phyloP scores from a whole-genome alignment of 208 protist species.

The Leishmania amazonensis region DNA sequence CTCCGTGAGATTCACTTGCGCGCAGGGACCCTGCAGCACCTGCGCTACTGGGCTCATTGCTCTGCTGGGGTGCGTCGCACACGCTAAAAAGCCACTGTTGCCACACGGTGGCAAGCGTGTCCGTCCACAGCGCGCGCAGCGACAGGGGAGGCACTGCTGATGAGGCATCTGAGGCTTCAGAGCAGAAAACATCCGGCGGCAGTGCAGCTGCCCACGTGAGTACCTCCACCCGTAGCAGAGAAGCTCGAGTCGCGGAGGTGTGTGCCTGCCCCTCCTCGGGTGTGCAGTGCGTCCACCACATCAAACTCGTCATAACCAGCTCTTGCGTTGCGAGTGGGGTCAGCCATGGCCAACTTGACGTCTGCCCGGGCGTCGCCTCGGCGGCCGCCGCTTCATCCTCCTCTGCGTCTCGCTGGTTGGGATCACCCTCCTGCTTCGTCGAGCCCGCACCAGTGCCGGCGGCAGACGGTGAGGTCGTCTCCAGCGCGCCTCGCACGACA shows the following conservation, averaged over 20 bases:
- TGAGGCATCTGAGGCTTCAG: background rate
- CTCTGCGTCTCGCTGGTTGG: background rate
- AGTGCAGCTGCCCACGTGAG: conserved; percentile 6
- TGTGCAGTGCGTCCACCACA: conserved; percentile 13
- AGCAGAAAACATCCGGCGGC: conserved; percentile 3
- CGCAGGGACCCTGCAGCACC: background rate
- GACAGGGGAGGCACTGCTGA: background rate
- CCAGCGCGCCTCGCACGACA: conserved; percentile 19
- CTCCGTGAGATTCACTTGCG: background rate
- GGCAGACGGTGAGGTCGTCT: background rate
- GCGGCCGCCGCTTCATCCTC: background rate
- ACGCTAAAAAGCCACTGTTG: conserved; percentile 8
- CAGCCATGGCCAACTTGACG: background rate
- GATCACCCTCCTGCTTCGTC: background rate
- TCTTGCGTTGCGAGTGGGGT: background rate
- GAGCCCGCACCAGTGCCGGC: background rate
- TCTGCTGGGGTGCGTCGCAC: background rate
- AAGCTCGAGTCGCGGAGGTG: background rate
- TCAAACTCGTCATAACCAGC: conserved; percentile 9
- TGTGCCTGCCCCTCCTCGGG: background rate
- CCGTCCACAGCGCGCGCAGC: conserved; percentile 14
- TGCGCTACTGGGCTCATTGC: background rate
- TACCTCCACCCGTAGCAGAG: conserved; percentile 8
- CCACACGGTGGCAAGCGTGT: conserved; percentile 11
- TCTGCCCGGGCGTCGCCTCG: background rate